phyloP scores from a whole-genome alignment of 176 grass and related monocot species.

The Calamus simplicifolius region DNA sequence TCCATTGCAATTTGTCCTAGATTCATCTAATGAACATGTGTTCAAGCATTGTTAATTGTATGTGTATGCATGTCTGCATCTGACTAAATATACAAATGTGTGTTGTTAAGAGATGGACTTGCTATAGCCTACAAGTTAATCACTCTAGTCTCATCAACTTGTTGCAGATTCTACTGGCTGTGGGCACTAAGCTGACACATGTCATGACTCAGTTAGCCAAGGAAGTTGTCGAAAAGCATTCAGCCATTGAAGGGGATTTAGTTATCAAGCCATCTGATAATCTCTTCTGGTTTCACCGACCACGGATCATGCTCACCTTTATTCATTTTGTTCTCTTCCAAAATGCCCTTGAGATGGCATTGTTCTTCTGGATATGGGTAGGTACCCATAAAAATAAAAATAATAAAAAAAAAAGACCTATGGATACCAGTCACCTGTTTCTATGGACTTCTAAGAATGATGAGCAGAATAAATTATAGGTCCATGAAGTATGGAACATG shows the following conservation, averaged over 20 bases:
- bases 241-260: background rate
- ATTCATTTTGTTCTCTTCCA: conserved; percentile 15
- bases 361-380: conserved; percentile 17
- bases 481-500: no score
- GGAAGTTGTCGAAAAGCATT: conserved; percentile 11
- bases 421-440: no score
- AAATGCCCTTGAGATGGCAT: conserved; percentile 13
- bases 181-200: conserved; percentile 16
- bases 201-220: conserved; percentile 12
- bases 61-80: no score
- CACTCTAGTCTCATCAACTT: background rate
- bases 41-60: no score
- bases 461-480: no score
- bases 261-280: conserved; percentile 6
- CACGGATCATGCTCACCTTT: conserved; percentile 1
- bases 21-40: no score
- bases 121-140: no score
- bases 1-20: no score
- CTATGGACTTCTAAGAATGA: no score
- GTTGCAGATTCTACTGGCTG: conserved; percentile 12
- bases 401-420: no score
- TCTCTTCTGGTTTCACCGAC: conserved; percentile 10
- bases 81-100: no score
- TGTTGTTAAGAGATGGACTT: no score
- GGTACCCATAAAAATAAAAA: background rate